Base-by-base conservation (phyloP, 805 yeast genomes). In the Myxozyma nipponensis region DNA sequence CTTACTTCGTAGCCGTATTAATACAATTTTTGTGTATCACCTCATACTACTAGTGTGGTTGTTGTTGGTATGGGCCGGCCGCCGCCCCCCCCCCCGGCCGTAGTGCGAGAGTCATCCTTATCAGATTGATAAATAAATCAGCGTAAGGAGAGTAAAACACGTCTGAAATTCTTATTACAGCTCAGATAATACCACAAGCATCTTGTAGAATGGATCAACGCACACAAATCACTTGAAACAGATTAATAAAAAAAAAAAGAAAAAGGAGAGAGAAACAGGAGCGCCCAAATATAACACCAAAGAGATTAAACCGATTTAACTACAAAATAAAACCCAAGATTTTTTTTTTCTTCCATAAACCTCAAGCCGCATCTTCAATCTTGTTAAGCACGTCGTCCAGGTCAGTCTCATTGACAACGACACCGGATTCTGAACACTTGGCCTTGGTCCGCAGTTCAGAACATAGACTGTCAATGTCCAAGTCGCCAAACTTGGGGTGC, bases 381-480 rank as follows among this genome's bases (percentile, higher is more conserved):
- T 57, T 47, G 37, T 39, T 17, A 18, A 57, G 42, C 18, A 43
- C 57, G 10, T 41, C 54, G 58, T 85, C 84, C 25, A 93, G 91
- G 64, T 91, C 97, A 34, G 75, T 71, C 49, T 84, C 83, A 54
- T 86, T 82, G 26, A 93, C 80, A 26, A 93, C 95, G 28, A 85
- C 97, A 17, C 98, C 98, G 48, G 76, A 72, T 64, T 91, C 97
- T 13, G 95, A 84, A 72, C 98, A 93, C 69, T 88, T 89, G 9
- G 98, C 98, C 76, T 91, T 93, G 35, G 82, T 69, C 69, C 91
- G 86, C 65, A 93, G 76, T 70, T 93, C 98, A 39, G 72, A 66
- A 75, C 98, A 93, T 66, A 93, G 76, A 1, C 96, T 95, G 65
- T 91, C 97, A 58, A 93, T 90, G 67, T 93, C 98, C 46, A 93